A percentile compares a stretch with the other conserved stretches of the same genome.
phyloP scores from a whole-genome alignment of 2,329 filamentous ascomycete species.

The Arthrobotrys entomopaga region DNA sequence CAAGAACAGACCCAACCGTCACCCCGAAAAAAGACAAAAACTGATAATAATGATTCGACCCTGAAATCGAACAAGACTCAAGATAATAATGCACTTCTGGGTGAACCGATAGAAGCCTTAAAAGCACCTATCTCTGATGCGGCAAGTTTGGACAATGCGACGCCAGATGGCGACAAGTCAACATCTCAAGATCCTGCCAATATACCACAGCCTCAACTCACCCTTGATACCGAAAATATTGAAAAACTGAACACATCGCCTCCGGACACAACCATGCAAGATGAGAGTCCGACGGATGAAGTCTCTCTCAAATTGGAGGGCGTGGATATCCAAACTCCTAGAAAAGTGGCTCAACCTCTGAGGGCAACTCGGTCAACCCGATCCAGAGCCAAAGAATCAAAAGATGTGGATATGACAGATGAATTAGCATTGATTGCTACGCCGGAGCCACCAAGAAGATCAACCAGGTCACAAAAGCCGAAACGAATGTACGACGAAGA shows the following conservation, averaged over 20 bases:
- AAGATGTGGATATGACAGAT: conserved; percentile 29
- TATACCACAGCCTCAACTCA: neutral
- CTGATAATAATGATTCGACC: conserved; percentile 13
- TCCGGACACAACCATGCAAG: conserved; percentile 18
- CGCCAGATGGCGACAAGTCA: conserved; percentile 6
- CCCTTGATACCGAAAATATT: conserved; percentile 1
- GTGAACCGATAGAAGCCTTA: conserved; percentile 16
- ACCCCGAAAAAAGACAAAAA: conserved; percentile 48
- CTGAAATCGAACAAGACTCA: neutral
- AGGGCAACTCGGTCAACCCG: conserved; percentile 29
- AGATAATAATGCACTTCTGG: neutral
- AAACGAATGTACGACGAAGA: conserved; percentile 51
- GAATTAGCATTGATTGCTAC: conserved; percentile 20
- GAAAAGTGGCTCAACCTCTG: conserved; percentile 16
- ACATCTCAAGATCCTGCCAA: neutral
- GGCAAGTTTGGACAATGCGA: conserved; percentile 19
- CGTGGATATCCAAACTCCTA: conserved; percentile 47
- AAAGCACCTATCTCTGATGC: conserved; percentile 7
- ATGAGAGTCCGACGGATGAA: conserved; percentile 33
- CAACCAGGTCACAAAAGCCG: conserved; percentile 28
- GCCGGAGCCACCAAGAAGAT: conserved; percentile 27
- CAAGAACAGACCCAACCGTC: conserved; percentile 11
- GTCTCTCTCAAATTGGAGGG: conserved; percentile 39
- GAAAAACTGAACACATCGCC: neutral
- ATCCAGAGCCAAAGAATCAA: conserved; percentile 24